A percentile compares a stretch with the other conserved stretches of the same genome.
These are phyloP conservation scores for Staphylotrichum tortipilum DNA, from an alignment of 495 filamentous ascomycete species.

Conservation along the genomic window DNA sequence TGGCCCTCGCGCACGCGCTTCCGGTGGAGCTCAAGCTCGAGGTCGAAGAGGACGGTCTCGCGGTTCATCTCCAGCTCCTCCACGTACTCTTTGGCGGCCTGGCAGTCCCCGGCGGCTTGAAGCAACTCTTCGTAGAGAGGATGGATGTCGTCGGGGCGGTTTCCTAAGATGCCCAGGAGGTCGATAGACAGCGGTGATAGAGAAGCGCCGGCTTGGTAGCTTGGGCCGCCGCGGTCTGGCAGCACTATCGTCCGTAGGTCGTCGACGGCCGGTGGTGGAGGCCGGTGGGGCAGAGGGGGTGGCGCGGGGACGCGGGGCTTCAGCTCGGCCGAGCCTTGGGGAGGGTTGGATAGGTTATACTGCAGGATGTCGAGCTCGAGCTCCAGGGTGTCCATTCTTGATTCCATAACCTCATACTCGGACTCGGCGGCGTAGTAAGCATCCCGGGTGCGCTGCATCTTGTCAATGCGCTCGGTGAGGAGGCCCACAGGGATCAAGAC, in stretches of 20 bases:
- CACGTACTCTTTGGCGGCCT: constrained; percentile 21
- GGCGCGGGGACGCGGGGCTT: neutral
- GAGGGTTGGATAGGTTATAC: constrained; percentile 8
- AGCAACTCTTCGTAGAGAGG: constrained; percentile 23
- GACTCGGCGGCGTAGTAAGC: constrained; percentile 19
- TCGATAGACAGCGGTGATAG: constrained; percentile 15
- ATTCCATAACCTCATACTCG: constrained; percentile 18
- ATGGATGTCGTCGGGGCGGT: constrained; percentile 23
- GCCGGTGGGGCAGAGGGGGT: no score
- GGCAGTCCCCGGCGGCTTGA: constrained; percentile 18
- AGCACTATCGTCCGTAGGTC: no score
- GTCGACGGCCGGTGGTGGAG: neutral
- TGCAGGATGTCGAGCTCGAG: constrained; percentile 16
- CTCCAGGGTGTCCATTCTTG: constrained; percentile 16
- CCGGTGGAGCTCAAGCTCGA: constrained; percentile 19
- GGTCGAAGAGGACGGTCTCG: constrained; percentile 18
- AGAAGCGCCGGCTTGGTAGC: constrained; percentile 7
- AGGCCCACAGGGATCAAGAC: constrained; percentile 1
- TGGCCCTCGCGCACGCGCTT: constrained; percentile 17
- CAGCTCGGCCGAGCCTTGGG: neutral
- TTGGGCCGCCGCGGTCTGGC: no score
- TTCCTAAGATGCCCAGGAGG: constrained; percentile 25
- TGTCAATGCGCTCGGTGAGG: constrained; percentile 9
- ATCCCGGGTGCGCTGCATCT: constrained; percentile 20
- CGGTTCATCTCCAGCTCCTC: constrained; percentile 19